Evolutionary conservation across 257 asterid genomes (phyloP), one percentile per base, ranked within the genome.

Genomic region (Nicotiana paniculata): DNA sequence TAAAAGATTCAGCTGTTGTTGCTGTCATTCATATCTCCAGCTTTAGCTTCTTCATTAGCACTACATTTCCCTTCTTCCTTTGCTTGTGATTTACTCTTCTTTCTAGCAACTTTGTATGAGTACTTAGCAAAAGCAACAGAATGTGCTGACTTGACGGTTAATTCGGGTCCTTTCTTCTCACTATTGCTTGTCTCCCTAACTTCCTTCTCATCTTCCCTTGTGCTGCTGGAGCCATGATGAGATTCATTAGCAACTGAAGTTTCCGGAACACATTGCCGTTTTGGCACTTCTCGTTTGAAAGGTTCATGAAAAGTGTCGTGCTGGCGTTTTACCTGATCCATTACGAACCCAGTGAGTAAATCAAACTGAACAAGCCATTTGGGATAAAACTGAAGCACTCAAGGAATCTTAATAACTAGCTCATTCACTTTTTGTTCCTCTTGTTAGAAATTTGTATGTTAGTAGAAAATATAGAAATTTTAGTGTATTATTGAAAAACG

Each of bases 281-380:
- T 87, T 30, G 95, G 88, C 81, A 85, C 89, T 63, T 90, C 90
- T 26, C 98, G 97, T 90, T 92, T 95, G 91, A 96, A 96, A 55
- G 98, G 98, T 90, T 96, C 98, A 16, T 94, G 97, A 87, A 96
- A 96, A 77, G 98, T 85, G 39, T 94, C 98, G 51, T 92, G 80
- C 89, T 94, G 84, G 64, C 97, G 92, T 87, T 91, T 96, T 46
- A 96, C 99, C 99, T 94, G 92, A 86, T 81, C 39, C 61, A 81
- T 78, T 30, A 55, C 59, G 7, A 68, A 13, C 68, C n/a, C 54
- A 24, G 8, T 61, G 46, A 72, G 48, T 39, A 72, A 3, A 26
- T 79, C 35, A 78, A 17, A 61, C 35, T 35, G 9, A 48, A 32
- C 8, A 70, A 81, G 62, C 2, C 28, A 74, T 53, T 24, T 18